Base-by-base conservation (phyloP, 495 filamentous ascomycete genomes). In the Xylaria flabelliformis region DNA sequence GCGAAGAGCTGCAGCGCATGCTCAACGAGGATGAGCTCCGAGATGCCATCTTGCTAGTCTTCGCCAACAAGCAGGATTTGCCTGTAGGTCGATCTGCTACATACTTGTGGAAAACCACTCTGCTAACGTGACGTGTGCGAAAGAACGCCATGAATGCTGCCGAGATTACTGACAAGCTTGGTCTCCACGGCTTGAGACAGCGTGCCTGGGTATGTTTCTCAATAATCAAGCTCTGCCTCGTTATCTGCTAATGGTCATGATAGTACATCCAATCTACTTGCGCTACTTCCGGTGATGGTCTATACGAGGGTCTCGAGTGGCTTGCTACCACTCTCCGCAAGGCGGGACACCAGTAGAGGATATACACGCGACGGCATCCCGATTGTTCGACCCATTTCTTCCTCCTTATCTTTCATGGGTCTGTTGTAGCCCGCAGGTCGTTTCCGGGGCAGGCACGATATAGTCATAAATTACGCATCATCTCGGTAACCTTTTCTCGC, bases 41-140 rank as follows among this genome's bases (percentile, higher is more conserved):
- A 80, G 96, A 99, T 86, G 96, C 96, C 76, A 90, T 97, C 77
- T 91, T 99, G 76, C 85, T 99, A 83, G 97, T 99, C 74, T 99
- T 99, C 80, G 96, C 96, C 87, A 99, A 99, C 93, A 99, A 99
- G 89, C 96, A 99, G 88, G 96, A 99, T 97, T 84, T 99, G 87
- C 96, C 96, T 61, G 95, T 97, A 88, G 82, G 94, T 82, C 67
- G 51, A 29, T 46, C 36, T 53, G 26, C 34, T 29, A 8, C 4
- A 44, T 5, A 17, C 19, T 13, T 41, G 32, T 17, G 17, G n/a
- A 56, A 12, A 0, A 21, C 8, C 32, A 48, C 48, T 24, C 58
- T 36, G 26, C 55, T 55, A 51, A 64, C 48, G 26, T 64, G 69
- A 76, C 41, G 46, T 50, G 65, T 12, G 41, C 50, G 74, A 59